Percentiles rank a stretch among this genome's conserved stretches.
phyloP scores from a whole-genome alignment of 768 basidiomycete species.

The Imleria badia region DNA sequence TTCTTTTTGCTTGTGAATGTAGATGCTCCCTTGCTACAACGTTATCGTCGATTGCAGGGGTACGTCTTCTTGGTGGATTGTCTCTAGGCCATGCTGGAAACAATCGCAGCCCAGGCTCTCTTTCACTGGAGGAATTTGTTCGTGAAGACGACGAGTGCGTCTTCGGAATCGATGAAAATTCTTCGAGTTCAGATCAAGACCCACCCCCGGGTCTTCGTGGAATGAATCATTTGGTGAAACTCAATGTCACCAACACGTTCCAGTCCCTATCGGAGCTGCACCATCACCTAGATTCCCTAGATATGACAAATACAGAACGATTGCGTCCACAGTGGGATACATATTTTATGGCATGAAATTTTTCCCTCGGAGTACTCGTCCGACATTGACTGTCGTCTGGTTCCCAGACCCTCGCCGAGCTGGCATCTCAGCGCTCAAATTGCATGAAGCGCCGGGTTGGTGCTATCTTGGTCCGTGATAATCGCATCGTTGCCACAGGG shows the following conservation, averaged over 20 bases:
- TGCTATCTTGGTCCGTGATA: constrained; percentile 85
- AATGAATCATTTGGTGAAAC: constrained; percentile 49
- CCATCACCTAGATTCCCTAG: constrained; percentile 60
- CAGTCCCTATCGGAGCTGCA: constrained; percentile 51
- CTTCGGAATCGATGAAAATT: constrained; percentile 46
- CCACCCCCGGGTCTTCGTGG: constrained; percentile 16
- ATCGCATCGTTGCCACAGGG: constrained; percentile 80
- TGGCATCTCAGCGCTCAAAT: constrained; percentile 88
- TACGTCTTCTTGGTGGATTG: constrained; percentile 28
- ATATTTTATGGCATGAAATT: constrained; percentile 84
- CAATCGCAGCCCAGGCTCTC: constrained; percentile 13
- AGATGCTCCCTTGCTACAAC: constrained; percentile 75
- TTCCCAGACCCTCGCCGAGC: constrained; percentile 76
- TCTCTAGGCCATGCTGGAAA: constrained; percentile 9
- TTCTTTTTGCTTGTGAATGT: constrained; percentile 85
- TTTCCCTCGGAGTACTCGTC: background rate
- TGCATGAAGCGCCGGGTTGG: constrained; percentile 98
- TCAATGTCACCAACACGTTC: constrained; percentile 69
- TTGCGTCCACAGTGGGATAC: constrained; percentile 91
- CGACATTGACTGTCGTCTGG: constrained; percentile 3
- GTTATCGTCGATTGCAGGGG: constrained; percentile 62
- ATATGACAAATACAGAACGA: constrained; percentile 71
- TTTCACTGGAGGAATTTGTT: constrained; percentile 73
- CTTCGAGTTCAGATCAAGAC: constrained; percentile 21
- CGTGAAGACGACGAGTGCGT: constrained; percentile 64